Evolutionary conservation across 805 yeast species (phyloP).

Genomic region (Komagataella pseudopastoris): DNA sequence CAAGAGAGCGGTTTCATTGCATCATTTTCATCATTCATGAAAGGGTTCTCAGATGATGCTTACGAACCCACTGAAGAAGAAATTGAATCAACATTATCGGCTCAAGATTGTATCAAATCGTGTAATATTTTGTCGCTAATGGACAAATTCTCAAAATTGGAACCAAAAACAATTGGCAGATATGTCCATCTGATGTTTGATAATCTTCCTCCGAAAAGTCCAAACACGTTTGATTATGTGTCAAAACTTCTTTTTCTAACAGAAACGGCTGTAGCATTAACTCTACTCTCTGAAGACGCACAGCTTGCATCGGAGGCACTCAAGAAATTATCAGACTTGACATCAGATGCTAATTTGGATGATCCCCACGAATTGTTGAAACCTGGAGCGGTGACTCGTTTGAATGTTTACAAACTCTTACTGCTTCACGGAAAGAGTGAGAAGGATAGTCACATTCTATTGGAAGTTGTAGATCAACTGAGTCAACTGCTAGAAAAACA

Average conservation of each 20-base stretch:
- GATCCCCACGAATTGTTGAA: conserved; percentile 1
- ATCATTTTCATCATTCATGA: conserved; percentile 82
- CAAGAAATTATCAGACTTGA: conserved; percentile 9
- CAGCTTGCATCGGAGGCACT: conserved; percentile 10
- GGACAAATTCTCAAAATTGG: conserved; percentile 28
- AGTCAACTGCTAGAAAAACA: conserved; percentile 9
- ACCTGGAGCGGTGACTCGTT: conserved; percentile 21
- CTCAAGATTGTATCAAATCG: conserved; percentile 71
- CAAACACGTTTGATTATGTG: conserved; percentile 9
- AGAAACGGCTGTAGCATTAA: conserved; percentile 17
- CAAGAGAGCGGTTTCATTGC: conserved; percentile 75
- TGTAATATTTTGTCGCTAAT: conserved; percentile 48
- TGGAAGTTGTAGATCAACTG: conserved; percentile 12
- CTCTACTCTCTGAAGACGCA: conserved; percentile 13
- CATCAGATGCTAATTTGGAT: background rate
- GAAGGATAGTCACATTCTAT: conserved; percentile 8
- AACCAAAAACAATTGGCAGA: conserved; percentile 18
- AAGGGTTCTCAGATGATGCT: conserved; percentile 75
- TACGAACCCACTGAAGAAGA: conserved; percentile 92
- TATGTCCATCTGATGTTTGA: conserved; percentile 20
- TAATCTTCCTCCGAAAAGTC: conserved; percentile 17
- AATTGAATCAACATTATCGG: conserved; percentile 70
- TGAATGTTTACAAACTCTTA: conserved; percentile 38
- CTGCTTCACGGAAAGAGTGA: conserved; percentile 23
- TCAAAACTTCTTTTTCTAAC: conserved; percentile 17